These are phyloP conservation scores for Brettanomyces sp. DNA, from an alignment of 805 yeast genomes.

Conservation along the genomic window DNA sequence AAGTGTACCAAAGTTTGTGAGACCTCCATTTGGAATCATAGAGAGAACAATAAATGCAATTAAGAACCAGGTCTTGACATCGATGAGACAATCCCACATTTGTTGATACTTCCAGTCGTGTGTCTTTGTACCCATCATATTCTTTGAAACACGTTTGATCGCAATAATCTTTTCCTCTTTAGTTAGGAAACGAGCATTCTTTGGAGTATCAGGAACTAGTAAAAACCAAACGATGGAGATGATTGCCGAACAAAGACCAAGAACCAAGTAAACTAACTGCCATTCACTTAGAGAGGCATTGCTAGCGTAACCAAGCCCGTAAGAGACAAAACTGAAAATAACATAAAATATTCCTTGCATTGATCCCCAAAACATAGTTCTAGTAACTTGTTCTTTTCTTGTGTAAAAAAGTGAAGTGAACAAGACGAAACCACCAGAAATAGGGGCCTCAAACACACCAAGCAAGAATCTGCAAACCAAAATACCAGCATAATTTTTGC, in stretches of 20 bases:
- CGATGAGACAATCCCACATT: slow-evolving; percentile 13
- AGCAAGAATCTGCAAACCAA: slow-evolving; percentile 25
- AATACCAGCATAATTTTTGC: slow-evolving; percentile 25
- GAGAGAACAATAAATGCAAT: slow-evolving; percentile 15
- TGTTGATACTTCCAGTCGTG: slow-evolving; percentile 19
- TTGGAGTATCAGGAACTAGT: slow-evolving; percentile 38
- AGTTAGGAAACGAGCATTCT: slow-evolving; percentile 33
- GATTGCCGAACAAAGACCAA: slow-evolving; percentile 42
- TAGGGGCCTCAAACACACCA: slow-evolving; percentile 28
- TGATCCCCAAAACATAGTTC: slow-evolving; percentile 15
- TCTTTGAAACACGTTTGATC: slow-evolving; percentile 18
- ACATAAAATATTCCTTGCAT: slow-evolving; percentile 24
- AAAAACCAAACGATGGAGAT: slow-evolving; percentile 18
- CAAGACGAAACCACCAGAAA: slow-evolving; percentile 24
- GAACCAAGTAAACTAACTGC: slow-evolving; percentile 38
- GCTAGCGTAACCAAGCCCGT: slow-evolving; percentile 25
- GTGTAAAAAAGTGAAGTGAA: slow-evolving; percentile 23
- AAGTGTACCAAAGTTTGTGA: slow-evolving; percentile 20
- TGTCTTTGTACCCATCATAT: slow-evolving; percentile 22
- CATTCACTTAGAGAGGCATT: slow-evolving; percentile 16
- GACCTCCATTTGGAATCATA: slow-evolving; percentile 24
- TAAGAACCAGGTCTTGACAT: slow-evolving; percentile 16
- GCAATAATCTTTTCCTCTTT: slow-evolving; percentile 24
- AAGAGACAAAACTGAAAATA: slow-evolving; percentile 18
- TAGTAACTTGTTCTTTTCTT: slow-evolving; percentile 26